Base-by-base conservation (phyloP, 345 rosid genomes). In the Noccaea caerulescens region DNA sequence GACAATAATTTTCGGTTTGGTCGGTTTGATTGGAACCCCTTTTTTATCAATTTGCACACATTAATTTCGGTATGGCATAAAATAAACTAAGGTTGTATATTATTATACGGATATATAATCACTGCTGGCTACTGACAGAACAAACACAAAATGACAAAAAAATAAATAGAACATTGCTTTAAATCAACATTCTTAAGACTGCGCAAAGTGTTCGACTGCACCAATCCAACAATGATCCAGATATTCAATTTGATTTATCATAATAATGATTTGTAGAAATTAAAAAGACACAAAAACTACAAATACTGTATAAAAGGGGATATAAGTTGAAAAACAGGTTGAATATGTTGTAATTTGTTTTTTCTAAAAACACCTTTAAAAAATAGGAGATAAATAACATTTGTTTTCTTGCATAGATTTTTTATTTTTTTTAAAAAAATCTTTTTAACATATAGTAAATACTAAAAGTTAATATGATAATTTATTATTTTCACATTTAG, bases 1-100 rank as follows among this genome's bases (percentile, higher is more conserved):
- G 84, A 77, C 86, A 81, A 76, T 14, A 55, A 46, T 34, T 12
- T 54, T 55, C 51, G 49, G 50, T 64, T 60, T 77, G 85, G 90
- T 46, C 87, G 86, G 89, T 84, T 81, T 80, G 82, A 78, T 77
- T 50, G 56, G 37, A 71, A 11, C 59, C 53, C 54, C 50, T 20
- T 58, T 16, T 47, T 14, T 11, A 46, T 27, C 67, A 66, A 66
- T 3, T 57, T 66, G 65, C 51, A 13, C 49, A 39, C n/a, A 36
- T 13, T 34, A 7, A 8, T 42, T 51, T 60, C 46, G 61, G 43
- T 38, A 39, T 37, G 50, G 9, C 36, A 42, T 16, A 25, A 20
- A 20, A 20, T 20, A 20, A 23, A 42, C 10, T 37, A 58, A 47
- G 6, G 4, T 39, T 66, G 23, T 20, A 34, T 1, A 20, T 20